phyloP scores from a whole-genome alignment of 2,329 filamentous ascomycete species.

The Aspergillus puulaauensis region DNA sequence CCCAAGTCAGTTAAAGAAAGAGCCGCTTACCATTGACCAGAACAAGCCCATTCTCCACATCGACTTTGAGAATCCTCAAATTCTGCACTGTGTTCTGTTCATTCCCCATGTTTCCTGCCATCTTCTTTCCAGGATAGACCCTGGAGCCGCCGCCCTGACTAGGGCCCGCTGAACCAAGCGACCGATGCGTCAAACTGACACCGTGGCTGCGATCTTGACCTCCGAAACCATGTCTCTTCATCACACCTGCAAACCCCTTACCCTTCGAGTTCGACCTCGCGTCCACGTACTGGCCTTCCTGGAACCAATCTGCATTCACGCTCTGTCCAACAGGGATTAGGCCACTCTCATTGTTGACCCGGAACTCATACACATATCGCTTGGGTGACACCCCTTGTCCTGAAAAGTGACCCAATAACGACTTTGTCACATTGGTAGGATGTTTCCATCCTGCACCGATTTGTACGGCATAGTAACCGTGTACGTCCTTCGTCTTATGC shows the following conservation, averaged over 20 bases:
- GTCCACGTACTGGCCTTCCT: conserved; percentile 87
- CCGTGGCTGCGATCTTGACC: conserved; percentile 93
- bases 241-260: conserved; percentile 93
- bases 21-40: conserved; percentile 70
- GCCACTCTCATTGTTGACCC: conserved; percentile 71
- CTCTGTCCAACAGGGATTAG: conserved; percentile 72
- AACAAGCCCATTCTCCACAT: conserved; percentile 81
- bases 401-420: conserved; percentile 85
- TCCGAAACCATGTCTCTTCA: conserved; percentile 90
- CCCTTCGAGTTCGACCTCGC: conserved; percentile 75
- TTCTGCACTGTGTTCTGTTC: conserved; percentile 89
- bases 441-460: conserved; percentile 76
- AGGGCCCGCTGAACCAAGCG: conserved; percentile 84
- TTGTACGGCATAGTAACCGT: conserved; percentile 95
- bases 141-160: conserved; percentile 90
- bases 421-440: conserved; percentile 73
- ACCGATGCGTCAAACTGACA: conserved; percentile 90
- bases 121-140: conserved; percentile 94
- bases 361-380: conserved; percentile 80
- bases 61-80: conserved; percentile 82
- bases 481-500: conserved; percentile 74
- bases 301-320: conserved; percentile 87
- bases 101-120: conserved; percentile 94
- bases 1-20: background rate
- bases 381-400: conserved; percentile 80